Base-by-base conservation (phyloP, 2,329 filamentous ascomycete genomes). In the Microsporum canis region DNA sequence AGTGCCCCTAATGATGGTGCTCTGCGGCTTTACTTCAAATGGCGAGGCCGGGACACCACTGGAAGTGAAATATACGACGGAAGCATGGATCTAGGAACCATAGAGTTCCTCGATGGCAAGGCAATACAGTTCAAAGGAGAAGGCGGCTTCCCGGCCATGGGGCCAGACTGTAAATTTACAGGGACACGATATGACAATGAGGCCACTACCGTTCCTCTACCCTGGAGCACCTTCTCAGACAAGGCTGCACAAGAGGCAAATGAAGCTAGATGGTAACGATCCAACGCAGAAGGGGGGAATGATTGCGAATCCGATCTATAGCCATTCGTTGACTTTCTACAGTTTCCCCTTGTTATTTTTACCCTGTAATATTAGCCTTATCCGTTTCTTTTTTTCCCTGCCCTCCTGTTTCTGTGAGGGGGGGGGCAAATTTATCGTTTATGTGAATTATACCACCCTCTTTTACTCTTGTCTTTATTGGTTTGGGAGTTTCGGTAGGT, bases 31-130 rank as follows among this genome's bases (percentile, higher is more conserved):
- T 64, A 61, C 49, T 60, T 66, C 58, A 51, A 53, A 41, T 66
- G 65, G 65, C 62, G 63, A 27, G 64, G 64, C 23, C 57, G 55
- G 8, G 58, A 63, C n/a, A 63, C 60, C 5, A 45, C 51, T 31
- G 61, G 61, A 41, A 55, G 59, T 1, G 57, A 65, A 57, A 60
- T 66, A 10, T 41, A 62, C 29, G 41, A 38, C 23, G 56, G 57
- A 3, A 34, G 38, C 12, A 23, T 29, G 3, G 57, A 65, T 38
- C 41, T 61, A 33, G 65, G 63, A 39, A 56, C 63, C 36, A 33
- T 66, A 10, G 65, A 65, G 6, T 66, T 66, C 38, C 61, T 61
- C 1, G 57, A 58, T 17, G 39, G 55, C 43, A 59, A 60, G 14
- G 43, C 43, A 14, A 49, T 63, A 29, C 45, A 55, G 10, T 65